phyloP scores from a whole-genome alignment of 805 yeast species.

The Limtongia smithiae region DNA sequence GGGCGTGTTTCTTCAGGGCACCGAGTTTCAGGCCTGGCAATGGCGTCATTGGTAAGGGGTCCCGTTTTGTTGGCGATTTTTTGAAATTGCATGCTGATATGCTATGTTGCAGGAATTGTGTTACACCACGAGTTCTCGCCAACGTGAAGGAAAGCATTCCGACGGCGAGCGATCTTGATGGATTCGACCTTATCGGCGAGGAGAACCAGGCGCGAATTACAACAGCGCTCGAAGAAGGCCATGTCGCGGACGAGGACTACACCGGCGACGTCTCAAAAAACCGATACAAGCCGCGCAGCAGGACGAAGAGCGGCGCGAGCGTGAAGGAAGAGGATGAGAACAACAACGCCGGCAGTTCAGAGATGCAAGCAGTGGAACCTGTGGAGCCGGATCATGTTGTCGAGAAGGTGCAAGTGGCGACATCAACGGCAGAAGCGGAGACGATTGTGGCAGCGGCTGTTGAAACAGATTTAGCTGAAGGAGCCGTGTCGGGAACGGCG shows the following conservation, averaged over 20 bases:
- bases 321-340: slow-evolving; percentile 1
- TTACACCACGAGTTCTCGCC: slow-evolving; percentile 24
- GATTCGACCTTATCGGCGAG: slow-evolving; percentile 18
- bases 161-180: slow-evolving; percentile 21
- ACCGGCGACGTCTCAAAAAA: slow-evolving; percentile 19
- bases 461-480: background rate
- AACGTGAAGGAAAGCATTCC: slow-evolving; percentile 17
- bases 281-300: slow-evolving; percentile 12
- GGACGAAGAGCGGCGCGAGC: background rate
- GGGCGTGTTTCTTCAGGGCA: slow-evolving; percentile 22
- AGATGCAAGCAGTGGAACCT: background rate
- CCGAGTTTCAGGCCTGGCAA: slow-evolving; percentile 23
- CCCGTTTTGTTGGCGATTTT: background rate
- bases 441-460: background rate
- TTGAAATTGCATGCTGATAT: background rate
- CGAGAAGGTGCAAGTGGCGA: too few relatives aligned
- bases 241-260: slow-evolving; percentile 21
- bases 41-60: slow-evolving; percentile 29
- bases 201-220: slow-evolving; percentile 14
- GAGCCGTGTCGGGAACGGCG: background rate
- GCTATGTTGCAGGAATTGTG: slow-evolving; percentile 18
- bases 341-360: background rate
- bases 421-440: background rate
- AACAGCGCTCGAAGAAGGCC: slow-evolving; percentile 23
- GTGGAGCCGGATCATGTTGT: background rate